Percentiles rank a stretch among this genome's conserved stretches.
These are phyloP conservation scores for Sambucus nigra DNA, from an alignment of 129 eudicot genomes.

Conservation along the genomic window DNA sequence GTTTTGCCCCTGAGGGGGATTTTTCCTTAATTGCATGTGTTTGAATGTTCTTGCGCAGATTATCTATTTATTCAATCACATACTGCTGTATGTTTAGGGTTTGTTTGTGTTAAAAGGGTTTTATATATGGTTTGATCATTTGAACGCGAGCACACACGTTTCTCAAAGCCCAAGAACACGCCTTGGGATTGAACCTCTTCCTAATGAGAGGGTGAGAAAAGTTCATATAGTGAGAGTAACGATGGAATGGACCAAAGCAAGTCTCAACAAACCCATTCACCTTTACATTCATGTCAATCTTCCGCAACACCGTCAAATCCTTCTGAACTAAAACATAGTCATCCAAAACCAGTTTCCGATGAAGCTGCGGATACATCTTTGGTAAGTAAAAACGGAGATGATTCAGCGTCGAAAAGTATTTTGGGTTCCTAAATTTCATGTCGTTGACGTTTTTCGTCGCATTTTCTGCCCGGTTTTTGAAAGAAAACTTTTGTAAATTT, in stretches of 20 bases:
- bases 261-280: constrained; percentile 81
- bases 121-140: no score
- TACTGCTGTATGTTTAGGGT: no score
- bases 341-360: constrained; percentile 59
- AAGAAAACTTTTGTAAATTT: constrained; percentile 42
- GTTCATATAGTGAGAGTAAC: no score
- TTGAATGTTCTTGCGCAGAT: no score
- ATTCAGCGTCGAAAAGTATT: constrained; percentile 56
- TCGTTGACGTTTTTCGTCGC: constrained; percentile 49
- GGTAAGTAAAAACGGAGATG: constrained; percentile 81
- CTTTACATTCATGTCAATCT: constrained; percentile 67
- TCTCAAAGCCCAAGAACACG: constrained; percentile 89
- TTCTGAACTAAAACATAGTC: constrained; percentile 86
- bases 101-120: no score
- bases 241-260: no score
- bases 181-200: constrained; percentile 51
- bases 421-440: constrained; percentile 48
- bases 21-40: no score
- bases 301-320: constrained; percentile 68
- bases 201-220: no score
- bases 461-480: constrained; percentile 54
- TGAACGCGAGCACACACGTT: no score
- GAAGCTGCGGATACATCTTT: constrained; percentile 65
- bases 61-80: no score
- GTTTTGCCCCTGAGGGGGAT: no score